These are phyloP conservation scores for Vigna trinervia DNA, from an alignment of 306 rosid genomes.

Conservation along the genomic window DNA sequence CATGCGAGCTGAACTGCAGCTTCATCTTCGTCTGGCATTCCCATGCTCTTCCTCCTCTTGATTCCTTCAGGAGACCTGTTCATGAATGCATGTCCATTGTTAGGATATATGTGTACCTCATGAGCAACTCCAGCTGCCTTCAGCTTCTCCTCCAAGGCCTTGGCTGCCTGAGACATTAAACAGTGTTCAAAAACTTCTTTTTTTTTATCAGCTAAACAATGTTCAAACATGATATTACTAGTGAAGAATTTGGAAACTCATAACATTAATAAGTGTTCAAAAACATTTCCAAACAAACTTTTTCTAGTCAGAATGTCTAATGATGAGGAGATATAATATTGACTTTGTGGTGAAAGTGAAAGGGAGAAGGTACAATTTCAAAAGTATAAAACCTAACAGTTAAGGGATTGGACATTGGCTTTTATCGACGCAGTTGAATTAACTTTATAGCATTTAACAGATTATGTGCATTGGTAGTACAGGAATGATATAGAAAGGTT, in stretches of 20 bases:
- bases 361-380: too few relatives aligned
- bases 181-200: slow-evolving; percentile 16
- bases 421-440: neutral
- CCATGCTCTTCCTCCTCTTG: slow-evolving; percentile 88
- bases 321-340: too few relatives aligned
- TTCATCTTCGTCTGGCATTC: slow-evolving; percentile 78
- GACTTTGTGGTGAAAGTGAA: too few relatives aligned
- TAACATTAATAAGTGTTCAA: neutral
- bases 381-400: too few relatives aligned
- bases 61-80: slow-evolving; percentile 86
- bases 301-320: neutral
- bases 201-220: neutral
- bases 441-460: neutral
- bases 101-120: slow-evolving; percentile 83
- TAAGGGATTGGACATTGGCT: neutral
- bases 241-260: neutral
- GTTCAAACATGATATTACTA: slow-evolving; percentile 30
- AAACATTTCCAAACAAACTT: neutral
- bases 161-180: slow-evolving; percentile 77
- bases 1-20: slow-evolving; percentile 81
- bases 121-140: slow-evolving; percentile 81
- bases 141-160: slow-evolving; percentile 85
- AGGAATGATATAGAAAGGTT: too few relatives aligned
- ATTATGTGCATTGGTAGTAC: neutral
- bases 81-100: slow-evolving; percentile 90